Conservation (phyloP, 257 asterid species). For the Mentha longifolia region DNA sequence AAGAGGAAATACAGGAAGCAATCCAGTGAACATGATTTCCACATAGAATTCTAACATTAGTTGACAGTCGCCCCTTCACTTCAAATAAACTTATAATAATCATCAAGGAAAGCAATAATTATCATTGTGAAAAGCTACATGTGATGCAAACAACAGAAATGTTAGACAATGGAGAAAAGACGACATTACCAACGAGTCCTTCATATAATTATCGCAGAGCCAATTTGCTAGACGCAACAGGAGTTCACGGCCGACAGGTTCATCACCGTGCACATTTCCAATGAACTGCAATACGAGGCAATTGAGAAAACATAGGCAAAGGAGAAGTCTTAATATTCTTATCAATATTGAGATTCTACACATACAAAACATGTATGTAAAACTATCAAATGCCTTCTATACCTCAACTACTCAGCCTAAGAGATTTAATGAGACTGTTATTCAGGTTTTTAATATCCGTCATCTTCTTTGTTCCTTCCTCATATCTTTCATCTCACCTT, state of each 20-base stretch:
- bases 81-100: conserved; percentile 3
- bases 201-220: conserved; percentile 87
- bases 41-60: not conserved
- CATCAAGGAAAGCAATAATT: conserved; percentile 6
- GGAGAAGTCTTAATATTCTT: not conserved
- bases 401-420: not conserved
- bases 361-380: not conserved
- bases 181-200: conserved; percentile 77
- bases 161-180: conserved; percentile 20
- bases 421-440: conserved; percentile 2
- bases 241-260: conserved; percentile 99
- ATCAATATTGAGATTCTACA: conserved; percentile 2
- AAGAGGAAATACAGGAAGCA: conserved; percentile 20
- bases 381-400: conserved; percentile 4
- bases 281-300: conserved; percentile 70
- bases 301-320: conserved; percentile 23
- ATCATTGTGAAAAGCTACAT: conserved; percentile 4
- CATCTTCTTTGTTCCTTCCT: conserved; percentile 1
- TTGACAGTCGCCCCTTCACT: not conserved
- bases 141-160: conserved; percentile 4
- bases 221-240: conserved; percentile 82
- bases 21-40: conserved; percentile 11
- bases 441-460: not conserved
- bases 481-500: not conserved
- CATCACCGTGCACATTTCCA: conserved; percentile 98